Percentiles rank a stretch among this genome's conserved stretches.
Conservation (phyloP, 1,139 yeast species). For the Neolecta irregularis region DNA sequence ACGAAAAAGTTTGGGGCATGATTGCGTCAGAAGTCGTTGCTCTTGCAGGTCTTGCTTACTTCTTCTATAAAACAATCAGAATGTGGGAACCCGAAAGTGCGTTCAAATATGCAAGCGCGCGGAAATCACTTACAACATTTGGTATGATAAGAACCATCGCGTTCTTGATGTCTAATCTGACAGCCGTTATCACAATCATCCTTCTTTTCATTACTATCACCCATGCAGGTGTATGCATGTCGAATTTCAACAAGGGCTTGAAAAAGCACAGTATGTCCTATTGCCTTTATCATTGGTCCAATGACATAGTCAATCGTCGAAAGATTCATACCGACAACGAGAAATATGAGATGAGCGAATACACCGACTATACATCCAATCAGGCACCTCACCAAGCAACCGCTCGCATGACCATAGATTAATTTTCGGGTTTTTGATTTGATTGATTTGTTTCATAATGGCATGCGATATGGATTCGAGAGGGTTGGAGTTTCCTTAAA, state of each 20-base stretch:
- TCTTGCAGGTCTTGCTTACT: constrained; percentile 35
- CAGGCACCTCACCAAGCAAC: no score
- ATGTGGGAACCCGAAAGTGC: constrained; percentile 35
- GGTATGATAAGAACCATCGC: constrained; percentile 6
- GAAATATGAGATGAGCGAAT: no score
- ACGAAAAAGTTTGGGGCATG: constrained; percentile 28
- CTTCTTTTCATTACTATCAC: constrained; percentile 29
- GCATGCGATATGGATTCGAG: no score
- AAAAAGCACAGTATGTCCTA: no score
- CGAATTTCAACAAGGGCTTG: constrained; percentile 32
- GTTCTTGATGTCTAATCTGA: neutral
- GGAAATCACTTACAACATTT: constrained; percentile 35
- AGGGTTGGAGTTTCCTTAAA: no score
- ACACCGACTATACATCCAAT: no score
- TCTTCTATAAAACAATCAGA: constrained; percentile 36
- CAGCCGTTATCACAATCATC: constrained; percentile 34
- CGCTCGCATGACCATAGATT: no score
- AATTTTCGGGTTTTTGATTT: no score
- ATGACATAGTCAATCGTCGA: no score
- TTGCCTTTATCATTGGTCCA: no score
- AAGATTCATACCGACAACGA: no score
- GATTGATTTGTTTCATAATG: no score
- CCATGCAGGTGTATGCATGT: constrained; percentile 27
- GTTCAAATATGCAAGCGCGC: constrained; percentile 32
- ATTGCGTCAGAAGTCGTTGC: constrained; percentile 25